Evolutionary conservation across 192 early-diverging fungal species (phyloP), one percentile per base, ranked within the genome.

Genomic region (Podila minutissima): DNA sequence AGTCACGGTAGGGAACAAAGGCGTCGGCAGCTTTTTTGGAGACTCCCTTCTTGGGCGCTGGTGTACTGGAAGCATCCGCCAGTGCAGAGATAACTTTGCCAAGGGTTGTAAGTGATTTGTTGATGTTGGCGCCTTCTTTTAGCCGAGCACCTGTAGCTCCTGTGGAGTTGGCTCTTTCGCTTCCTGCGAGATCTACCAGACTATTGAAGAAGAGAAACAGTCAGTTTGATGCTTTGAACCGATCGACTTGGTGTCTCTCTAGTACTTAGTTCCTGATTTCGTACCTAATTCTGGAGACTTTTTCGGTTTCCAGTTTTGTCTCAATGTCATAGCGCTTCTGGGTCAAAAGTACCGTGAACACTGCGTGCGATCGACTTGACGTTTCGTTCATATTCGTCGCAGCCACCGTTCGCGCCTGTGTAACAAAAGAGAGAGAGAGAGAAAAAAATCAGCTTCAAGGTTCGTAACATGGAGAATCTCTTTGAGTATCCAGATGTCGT

Each of bases 361-460:
- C 94, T 4, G 94, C 94, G 86, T 96, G 94, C 15, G 97, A 93
- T 49, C 96, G 90, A 83, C 92, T 94, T 62, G 95, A 97, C 4
- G 91, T 91, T 66, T 93, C 96, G 83, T 98, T 98, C 95, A 97
- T 97, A 69, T 95, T 93, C 61, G 97, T 98, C 20, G 96, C 90
- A 5, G 96, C 97, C 20, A 97, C 94, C 6, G 95, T 97, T 72
- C 93, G 88, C 28, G 92, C 89, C 91, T 94, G 53, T 4, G 53
- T 2, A 2, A 26, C 53, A 55, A n/a, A 24, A 3, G 6, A 26
- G 8, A n/a, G 50, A n/a, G 50, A 9, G 50, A 10, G 35, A 35
- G 6, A 5, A 35, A 11, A 37, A 37, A 46, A 46, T 46, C 15
- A 46, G 41, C 41, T 46, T 17, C 15, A 4, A 15, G 15, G 15